These are phyloP conservation scores for Eucalyptus decipiens DNA, from an alignment of 345 rosid species.

Conservation along the genomic window DNA sequence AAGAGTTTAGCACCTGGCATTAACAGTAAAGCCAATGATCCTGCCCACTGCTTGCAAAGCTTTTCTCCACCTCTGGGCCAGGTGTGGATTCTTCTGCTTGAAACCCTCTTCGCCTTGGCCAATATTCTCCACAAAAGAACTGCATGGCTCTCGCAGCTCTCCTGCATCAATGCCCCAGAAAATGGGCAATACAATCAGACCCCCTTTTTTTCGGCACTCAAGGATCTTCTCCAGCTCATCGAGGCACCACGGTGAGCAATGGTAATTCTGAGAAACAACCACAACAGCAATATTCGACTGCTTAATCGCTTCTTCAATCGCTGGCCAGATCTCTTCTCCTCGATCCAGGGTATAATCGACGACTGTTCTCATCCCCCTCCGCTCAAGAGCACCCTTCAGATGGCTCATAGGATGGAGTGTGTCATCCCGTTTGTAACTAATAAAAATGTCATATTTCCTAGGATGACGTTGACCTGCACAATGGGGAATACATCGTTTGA, in stretches of 20 bases:
- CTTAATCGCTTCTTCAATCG: background rate
- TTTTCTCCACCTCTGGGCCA: background rate
- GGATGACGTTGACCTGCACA: background rate
- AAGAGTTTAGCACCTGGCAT: background rate
- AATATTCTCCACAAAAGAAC: background rate
- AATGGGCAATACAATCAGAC: background rate
- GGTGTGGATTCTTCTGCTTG: background rate
- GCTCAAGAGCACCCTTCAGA: background rate
- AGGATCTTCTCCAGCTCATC: background rate
- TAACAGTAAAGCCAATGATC: background rate
- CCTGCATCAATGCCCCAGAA: background rate
- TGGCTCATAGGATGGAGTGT: rapidly evolving
- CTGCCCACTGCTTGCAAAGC: background rate
- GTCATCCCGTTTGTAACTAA: background rate
- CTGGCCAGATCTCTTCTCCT: background rate
- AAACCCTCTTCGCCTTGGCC: background rate
- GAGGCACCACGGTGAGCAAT: background rate
- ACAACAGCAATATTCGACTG: background rate
- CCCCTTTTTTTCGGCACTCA: rapidly evolving
- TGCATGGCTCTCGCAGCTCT: background rate
- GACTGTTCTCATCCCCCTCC: background rate
- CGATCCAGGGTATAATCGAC: background rate
- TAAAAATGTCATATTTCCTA: background rate
- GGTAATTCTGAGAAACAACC: background rate
- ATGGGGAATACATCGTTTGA: background rate